Conservation (phyloP, 148 eudicot species). For the Hydrangea macrophylla region DNA sequence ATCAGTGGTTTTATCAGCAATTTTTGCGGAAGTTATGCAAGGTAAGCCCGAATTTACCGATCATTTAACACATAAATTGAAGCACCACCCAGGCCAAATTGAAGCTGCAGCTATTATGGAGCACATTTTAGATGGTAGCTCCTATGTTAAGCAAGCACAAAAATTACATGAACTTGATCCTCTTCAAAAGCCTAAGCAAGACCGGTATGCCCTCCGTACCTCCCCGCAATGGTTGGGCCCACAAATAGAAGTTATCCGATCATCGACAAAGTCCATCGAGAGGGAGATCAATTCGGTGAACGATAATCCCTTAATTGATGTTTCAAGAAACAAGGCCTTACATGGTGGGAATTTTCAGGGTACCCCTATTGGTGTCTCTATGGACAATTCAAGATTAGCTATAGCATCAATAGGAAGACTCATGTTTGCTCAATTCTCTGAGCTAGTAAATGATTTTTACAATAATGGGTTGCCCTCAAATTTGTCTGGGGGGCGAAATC, state of each 20-base stretch:
- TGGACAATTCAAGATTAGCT: slow-evolving; percentile 25
- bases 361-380: slow-evolving; percentile 27
- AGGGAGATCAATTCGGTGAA: slow-evolving; percentile 26
- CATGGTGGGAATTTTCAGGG: slow-evolving; percentile 28
- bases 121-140: slow-evolving; percentile 19
- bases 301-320: slow-evolving; percentile 22
- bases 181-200: slow-evolving; percentile 26
- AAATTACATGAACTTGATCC: slow-evolving; percentile 23
- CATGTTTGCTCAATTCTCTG: slow-evolving; percentile 27
- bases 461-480: slow-evolving; percentile 20
- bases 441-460: slow-evolving; percentile 24
- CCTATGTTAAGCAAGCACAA: slow-evolving; percentile 14
- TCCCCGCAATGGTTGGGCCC: slow-evolving; percentile 22
- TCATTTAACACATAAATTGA: slow-evolving; percentile 24
- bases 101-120: slow-evolving; percentile 20
- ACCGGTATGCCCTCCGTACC: slow-evolving; percentile 21
- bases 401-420: slow-evolving; percentile 21
- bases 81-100: slow-evolving; percentile 27
- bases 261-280: slow-evolving; percentile 21
- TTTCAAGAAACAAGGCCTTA: slow-evolving; percentile 23
- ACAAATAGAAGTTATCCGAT: slow-evolving; percentile 22
- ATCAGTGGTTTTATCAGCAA: slow-evolving; percentile 23
- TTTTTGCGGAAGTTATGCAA: slow-evolving; percentile 24
- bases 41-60: slow-evolving; percentile 22
- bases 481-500: slow-evolving; percentile 13